Evolutionary conservation across 108 stramenopile genomes (phyloP).

Genomic region (Mediolabrus comicus): DNA sequence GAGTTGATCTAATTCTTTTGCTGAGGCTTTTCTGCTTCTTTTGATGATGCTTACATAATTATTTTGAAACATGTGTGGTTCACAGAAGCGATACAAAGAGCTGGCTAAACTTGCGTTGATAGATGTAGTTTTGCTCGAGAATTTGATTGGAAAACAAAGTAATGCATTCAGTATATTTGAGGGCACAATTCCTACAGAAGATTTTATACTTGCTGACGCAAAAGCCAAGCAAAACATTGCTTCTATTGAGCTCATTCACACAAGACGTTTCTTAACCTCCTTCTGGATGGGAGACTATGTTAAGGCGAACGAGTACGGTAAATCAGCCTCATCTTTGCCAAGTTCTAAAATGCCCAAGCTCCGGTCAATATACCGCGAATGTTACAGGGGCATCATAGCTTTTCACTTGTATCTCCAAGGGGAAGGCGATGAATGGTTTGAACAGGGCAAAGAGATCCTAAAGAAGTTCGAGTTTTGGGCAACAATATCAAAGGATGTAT

Average conservation of each 20-base stretch:
- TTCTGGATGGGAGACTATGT: slow-evolving; percentile 1
- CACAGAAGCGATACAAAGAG: background rate
- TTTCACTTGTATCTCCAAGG: slow-evolving; percentile 5
- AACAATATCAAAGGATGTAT: background rate
- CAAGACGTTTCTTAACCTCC: background rate
- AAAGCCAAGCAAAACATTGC: background rate
- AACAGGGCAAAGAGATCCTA: slow-evolving; percentile 1
- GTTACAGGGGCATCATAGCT: slow-evolving; percentile 4
- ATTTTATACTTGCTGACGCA: slow-evolving; percentile 3
- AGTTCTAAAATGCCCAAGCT: background rate
- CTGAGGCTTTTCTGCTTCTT: background rate
- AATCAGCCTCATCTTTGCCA: background rate
- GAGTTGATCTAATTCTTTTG: background rate
- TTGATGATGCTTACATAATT: background rate
- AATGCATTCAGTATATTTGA: background rate
- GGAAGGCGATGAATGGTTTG: slow-evolving; percentile 5
- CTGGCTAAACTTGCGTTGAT: background rate
- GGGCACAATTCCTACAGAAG: background rate
- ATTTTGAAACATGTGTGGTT: too few species aligned
- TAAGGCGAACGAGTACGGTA: background rate
- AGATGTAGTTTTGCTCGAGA: background rate
- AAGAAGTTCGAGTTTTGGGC: background rate
- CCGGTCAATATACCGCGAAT: background rate
- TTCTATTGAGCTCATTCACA: background rate
- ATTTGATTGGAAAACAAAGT: background rate